Conservation (phyloP, 768 basidiomycete genomes). For the Russula ochroleuca region DNA sequence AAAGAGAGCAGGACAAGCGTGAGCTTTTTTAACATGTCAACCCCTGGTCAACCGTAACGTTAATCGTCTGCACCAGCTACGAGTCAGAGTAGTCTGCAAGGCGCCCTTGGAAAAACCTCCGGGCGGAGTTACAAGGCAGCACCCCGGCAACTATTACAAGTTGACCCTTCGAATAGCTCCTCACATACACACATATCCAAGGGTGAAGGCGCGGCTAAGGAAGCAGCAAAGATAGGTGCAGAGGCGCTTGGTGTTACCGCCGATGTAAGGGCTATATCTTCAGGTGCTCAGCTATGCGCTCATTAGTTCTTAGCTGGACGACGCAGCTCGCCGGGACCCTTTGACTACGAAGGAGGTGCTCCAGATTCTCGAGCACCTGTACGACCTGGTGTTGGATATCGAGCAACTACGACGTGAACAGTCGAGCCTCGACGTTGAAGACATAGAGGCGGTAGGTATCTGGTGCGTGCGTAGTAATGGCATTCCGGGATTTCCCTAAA, state of each 20-base stretch:
- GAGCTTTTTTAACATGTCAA: conserved; percentile 33
- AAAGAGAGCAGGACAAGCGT: conserved; percentile 82
- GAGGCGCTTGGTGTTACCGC: conserved; percentile 63
- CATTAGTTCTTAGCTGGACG: conserved; percentile 45
- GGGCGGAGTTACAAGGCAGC: conserved; percentile 92
- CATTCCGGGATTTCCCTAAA: background rate
- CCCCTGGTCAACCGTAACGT: conserved; percentile 1
- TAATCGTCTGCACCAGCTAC: conserved; percentile 35
- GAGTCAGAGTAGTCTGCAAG: conserved; percentile 70
- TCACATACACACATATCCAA: conserved; percentile 51
- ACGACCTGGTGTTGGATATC: conserved; percentile 76
- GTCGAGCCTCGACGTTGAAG: conserved; percentile 57
- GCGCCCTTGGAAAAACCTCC: conserved; percentile 92
- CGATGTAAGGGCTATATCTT: conserved; percentile 40
- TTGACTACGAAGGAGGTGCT: conserved; percentile 76
- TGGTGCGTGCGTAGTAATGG: conserved; percentile 8
- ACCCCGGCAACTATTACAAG: conserved; percentile 93
- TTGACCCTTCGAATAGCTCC: conserved; percentile 52
- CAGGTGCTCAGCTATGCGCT: background rate
- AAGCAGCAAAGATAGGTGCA: conserved; percentile 70
- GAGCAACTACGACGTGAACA: conserved; percentile 84
- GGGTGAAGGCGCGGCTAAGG: conserved; percentile 58
- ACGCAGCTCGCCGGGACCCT: conserved; percentile 63
- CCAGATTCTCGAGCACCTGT: conserved; percentile 74
- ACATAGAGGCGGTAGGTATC: conserved; percentile 44